Evolutionary conservation across 345 rosid genomes (phyloP).

Genomic region (Aquilaria malaccensis): DNA sequence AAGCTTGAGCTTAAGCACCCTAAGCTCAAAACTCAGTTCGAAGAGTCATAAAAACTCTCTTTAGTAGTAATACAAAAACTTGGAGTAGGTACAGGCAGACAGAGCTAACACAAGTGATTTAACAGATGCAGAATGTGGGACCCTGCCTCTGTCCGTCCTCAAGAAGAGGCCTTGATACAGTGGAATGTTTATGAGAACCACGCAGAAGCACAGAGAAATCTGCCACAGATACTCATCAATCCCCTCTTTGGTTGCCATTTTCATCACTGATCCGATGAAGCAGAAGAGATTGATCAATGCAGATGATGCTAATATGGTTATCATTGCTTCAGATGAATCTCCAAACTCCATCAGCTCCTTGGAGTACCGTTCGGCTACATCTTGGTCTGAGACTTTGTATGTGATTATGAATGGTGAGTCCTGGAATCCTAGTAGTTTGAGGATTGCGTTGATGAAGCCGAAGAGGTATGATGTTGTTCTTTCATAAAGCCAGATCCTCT

Average conservation of each 20-base stretch:
- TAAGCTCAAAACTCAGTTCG: too few species aligned
- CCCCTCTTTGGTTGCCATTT: neutral
- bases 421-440: conserved; percentile 26
- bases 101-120: neutral
- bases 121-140: neutral
- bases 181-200: conserved; percentile 22
- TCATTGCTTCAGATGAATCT: conserved; percentile 21
- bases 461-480: conserved; percentile 26
- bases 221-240: conserved; percentile 8
- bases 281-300: conserved; percentile 36
- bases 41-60: too few species aligned
- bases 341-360: conserved; percentile 39
- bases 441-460: conserved; percentile 21
- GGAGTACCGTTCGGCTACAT: conserved; percentile 25
- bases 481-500: conserved; percentile 26
- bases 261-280: conserved; percentile 13
- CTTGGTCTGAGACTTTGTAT: conserved; percentile 26
- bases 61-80: too few species aligned
- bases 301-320: conserved; percentile 26
- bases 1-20: too few species aligned
- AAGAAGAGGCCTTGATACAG: conserved; percentile 26
- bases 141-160: conserved; percentile 21
- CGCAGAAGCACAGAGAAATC: conserved; percentile 11
- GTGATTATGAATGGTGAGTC: conserved; percentile 29
- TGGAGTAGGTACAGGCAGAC: neutral